Conservation (phyloP, 2,329 filamentous ascomycete genomes). For the Fusarium tjaetaba region DNA sequence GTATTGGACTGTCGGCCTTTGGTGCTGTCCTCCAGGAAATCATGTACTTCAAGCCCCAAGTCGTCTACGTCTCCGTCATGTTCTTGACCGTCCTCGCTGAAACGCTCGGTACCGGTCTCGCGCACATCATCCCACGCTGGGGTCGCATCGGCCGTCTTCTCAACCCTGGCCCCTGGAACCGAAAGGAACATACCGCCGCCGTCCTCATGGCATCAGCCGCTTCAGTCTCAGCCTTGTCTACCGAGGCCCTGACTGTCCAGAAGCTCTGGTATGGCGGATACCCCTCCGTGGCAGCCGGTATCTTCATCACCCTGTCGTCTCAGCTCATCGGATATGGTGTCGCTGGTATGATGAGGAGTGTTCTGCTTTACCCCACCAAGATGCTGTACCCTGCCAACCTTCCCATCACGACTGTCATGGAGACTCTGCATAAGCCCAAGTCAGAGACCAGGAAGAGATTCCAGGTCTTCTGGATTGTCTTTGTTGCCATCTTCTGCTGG, state of each 20-base stretch:
- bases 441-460: slow-evolving; percentile 52
- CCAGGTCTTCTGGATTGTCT: slow-evolving; percentile 53
- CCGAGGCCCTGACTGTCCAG: slow-evolving; percentile 57
- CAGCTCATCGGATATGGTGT: slow-evolving; percentile 61
- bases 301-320: slow-evolving; percentile 59
- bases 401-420: slow-evolving; percentile 44
- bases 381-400: slow-evolving; percentile 49
- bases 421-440: slow-evolving; percentile 43
- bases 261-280: slow-evolving; percentile 56
- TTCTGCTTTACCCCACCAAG: slow-evolving; percentile 58
- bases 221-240: slow-evolving; percentile 45
- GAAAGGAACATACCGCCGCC: slow-evolving; percentile 49
- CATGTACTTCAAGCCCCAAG: slow-evolving; percentile 40
- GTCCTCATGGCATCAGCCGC: slow-evolving; percentile 57
- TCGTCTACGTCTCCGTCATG: slow-evolving; percentile 38
- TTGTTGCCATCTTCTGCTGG: slow-evolving; percentile 55
- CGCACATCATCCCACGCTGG: slow-evolving; percentile 23
- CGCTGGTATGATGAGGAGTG: slow-evolving; percentile 57
- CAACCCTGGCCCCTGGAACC: slow-evolving; percentile 33
- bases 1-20: slow-evolving; percentile 35
- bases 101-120: slow-evolving; percentile 14
- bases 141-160: slow-evolving; percentile 22
- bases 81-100: slow-evolving; percentile 39
- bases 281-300: slow-evolving; percentile 47
- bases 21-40: slow-evolving; percentile 38